Percentiles rank a stretch among this genome's conserved stretches.
These are phyloP conservation scores for Sordaria brevicollis DNA, from an alignment of 495 filamentous ascomycete genomes.

Conservation along the genomic window DNA sequence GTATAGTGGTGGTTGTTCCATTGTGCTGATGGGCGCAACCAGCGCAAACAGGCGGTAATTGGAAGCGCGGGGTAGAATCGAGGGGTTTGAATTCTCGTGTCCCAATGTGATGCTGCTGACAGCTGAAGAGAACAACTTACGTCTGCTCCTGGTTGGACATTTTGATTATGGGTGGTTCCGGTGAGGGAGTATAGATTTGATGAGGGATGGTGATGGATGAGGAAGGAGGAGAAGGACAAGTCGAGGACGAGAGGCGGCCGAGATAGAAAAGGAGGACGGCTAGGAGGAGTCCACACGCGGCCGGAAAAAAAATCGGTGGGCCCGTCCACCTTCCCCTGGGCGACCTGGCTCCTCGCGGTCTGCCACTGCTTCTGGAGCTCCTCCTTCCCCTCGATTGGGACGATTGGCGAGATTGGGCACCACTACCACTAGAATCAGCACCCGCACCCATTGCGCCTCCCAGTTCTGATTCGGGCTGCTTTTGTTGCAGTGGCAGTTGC, in stretches of 20 bases:
- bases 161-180: constrained; percentile 37
- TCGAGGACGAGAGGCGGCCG: constrained; percentile 8
- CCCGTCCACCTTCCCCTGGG: not conserved
- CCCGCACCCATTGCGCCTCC: not conserved
- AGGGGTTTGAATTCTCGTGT: constrained; percentile 7
- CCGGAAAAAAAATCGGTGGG: not conserved
- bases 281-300: constrained; percentile 8
- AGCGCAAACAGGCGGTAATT: not conserved
- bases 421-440: not conserved
- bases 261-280: constrained; percentile 12
- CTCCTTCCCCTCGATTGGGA: not conserved
- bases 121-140: constrained; percentile 44
- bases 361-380: not conserved
- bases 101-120: not conserved
- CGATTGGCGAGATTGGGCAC: not conserved
- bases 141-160: constrained; percentile 85
- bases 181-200: constrained; percentile 13
- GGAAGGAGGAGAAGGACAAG: constrained; percentile 3
- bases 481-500: not conserved
- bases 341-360: not conserved
- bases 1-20: not conserved
- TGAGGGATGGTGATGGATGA: constrained; percentile 11
- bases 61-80: constrained; percentile 21
- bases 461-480: not conserved
- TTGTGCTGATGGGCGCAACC: not conserved